Percentiles rank a stretch among this genome's conserved stretches.
Evolutionary conservation across 495 filamentous ascomycete genomes (phyloP).

Genomic region (Penicillium diatomitis): DNA sequence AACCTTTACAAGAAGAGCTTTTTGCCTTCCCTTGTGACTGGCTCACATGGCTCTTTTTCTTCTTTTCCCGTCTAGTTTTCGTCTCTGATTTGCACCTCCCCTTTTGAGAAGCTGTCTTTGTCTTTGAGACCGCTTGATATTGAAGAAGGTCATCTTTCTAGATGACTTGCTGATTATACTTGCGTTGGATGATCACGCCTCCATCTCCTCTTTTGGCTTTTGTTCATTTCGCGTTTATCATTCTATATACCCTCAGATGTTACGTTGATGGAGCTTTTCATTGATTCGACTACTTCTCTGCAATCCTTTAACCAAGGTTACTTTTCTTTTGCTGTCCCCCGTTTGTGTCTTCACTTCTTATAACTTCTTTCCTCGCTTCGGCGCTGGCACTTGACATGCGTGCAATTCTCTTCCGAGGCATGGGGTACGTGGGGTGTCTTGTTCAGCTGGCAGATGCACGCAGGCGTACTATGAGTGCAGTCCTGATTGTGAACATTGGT

Average conservation of each 20-base stretch:
- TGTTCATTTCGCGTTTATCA: constrained; percentile 12
- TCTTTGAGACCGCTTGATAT: too few species aligned
- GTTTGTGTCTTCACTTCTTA: constrained; percentile 1
- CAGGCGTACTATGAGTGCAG: too few species aligned
- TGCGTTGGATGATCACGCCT: constrained; percentile 12
- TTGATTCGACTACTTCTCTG: constrained; percentile 14
- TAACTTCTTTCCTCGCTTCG: not conserved
- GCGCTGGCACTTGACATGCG: too few species aligned
- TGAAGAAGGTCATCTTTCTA: too few species aligned
- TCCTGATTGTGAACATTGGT: constrained; percentile 10
- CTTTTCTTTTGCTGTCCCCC: constrained; percentile 1
- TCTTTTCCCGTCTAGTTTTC: too few species aligned
- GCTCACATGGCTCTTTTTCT: too few species aligned
- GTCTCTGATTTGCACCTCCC: too few species aligned
- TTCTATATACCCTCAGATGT: constrained; percentile 30
- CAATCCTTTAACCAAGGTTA: constrained; percentile 5
- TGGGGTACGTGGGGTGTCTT: too few species aligned
- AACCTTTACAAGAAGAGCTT: constrained; percentile 11
- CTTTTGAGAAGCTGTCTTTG: too few species aligned
- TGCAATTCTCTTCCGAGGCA: too few species aligned
- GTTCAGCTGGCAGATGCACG: too few species aligned
- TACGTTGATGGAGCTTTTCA: constrained; percentile 16
- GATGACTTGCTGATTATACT: not conserved
- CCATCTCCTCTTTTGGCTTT: constrained; percentile 13
- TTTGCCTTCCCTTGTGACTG: too few species aligned